These are phyloP conservation scores for Euphorbia peplus DNA, from an alignment of 345 rosid genomes.

Conservation along the genomic window DNA sequence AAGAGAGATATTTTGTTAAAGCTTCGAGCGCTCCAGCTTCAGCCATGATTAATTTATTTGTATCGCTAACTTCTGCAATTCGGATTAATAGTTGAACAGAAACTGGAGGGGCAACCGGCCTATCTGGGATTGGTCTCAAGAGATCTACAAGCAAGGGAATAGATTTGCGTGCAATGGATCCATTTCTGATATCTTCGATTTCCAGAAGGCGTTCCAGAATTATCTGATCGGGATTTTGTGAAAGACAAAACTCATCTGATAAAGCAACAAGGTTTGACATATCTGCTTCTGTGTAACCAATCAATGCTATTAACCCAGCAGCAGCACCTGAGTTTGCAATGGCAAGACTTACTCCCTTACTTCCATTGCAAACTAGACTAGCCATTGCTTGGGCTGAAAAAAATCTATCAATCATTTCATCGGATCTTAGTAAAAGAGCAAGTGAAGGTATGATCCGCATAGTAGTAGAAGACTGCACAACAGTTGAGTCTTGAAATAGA, in stretches of 20 bases:
- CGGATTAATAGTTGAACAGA: slow-evolving; percentile 61
- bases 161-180: slow-evolving; percentile 68
- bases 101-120: slow-evolving; percentile 82
- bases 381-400: slow-evolving; percentile 91
- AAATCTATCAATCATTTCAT: slow-evolving; percentile 64
- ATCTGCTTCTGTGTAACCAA: slow-evolving; percentile 66
- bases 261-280: slow-evolving; percentile 47
- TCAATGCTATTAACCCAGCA: slow-evolving; percentile 64
- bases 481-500: slow-evolving; percentile 62
- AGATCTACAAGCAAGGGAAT: slow-evolving; percentile 88
- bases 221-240: slow-evolving; percentile 57
- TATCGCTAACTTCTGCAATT: slow-evolving; percentile 68
- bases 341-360: slow-evolving; percentile 59
- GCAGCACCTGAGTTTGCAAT: slow-evolving; percentile 83
- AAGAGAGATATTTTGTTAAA: slow-evolving; percentile 68
- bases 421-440: slow-evolving; percentile 68
- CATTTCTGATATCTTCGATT: slow-evolving; percentile 72
- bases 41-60: slow-evolving; percentile 71
- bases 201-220: slow-evolving; percentile 66
- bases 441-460: slow-evolving; percentile 66
- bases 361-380: slow-evolving; percentile 65
- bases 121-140: slow-evolving; percentile 80
- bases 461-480: slow-evolving; percentile 58
- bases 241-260: slow-evolving; percentile 64
- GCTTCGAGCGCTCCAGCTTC: slow-evolving; percentile 96